Percentiles rank a stretch among this genome's conserved stretches.
Evolutionary conservation across 805 yeast species (phyloP).

Genomic region (Torulaspora quercuum): DNA sequence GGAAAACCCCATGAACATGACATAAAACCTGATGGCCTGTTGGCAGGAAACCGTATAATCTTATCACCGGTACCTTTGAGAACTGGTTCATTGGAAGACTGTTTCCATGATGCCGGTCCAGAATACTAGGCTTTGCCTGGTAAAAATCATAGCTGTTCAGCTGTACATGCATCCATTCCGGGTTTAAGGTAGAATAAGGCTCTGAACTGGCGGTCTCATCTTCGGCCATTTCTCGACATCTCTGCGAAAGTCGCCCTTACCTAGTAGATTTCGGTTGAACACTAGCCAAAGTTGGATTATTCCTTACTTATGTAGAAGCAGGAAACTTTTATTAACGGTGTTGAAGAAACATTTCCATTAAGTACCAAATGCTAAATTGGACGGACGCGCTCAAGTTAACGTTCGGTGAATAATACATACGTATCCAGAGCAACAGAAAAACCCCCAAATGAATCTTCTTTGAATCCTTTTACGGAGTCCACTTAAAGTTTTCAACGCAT

Average conservation of each 20-base stretch:
- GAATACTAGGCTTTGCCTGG: conserved; percentile 48
- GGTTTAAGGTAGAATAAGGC: conserved; percentile 15
- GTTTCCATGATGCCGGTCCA: conserved; percentile 47
- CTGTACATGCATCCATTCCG: conserved; percentile 44
- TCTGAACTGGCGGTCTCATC: conserved; percentile 15
- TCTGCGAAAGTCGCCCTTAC: neutral
- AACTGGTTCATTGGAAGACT: conserved; percentile 36
- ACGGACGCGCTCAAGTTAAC: too few species aligned
- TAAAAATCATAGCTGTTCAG: conserved; percentile 65
- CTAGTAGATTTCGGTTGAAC: too few species aligned
- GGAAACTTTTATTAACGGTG: too few species aligned
- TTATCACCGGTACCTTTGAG: conserved; percentile 63
- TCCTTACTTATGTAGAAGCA: too few species aligned
- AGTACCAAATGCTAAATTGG: too few species aligned
- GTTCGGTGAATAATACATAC: too few species aligned
- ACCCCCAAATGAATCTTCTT: too few species aligned
- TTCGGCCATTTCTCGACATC: conserved; percentile 19
- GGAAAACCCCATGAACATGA: conserved; percentile 82
- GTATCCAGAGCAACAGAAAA: too few species aligned
- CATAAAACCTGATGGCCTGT: conserved; percentile 57
- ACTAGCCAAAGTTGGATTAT: too few species aligned
- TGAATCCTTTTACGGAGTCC: too few species aligned
- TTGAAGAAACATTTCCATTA: too few species aligned
- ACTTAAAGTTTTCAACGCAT: too few species aligned
- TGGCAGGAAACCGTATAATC: conserved; percentile 70